A percentile compares a stretch with the other conserved stretches of the same genome.
phyloP scores from a whole-genome alignment of 352 stramenopile species.

The Phytophthora ohioensis region DNA sequence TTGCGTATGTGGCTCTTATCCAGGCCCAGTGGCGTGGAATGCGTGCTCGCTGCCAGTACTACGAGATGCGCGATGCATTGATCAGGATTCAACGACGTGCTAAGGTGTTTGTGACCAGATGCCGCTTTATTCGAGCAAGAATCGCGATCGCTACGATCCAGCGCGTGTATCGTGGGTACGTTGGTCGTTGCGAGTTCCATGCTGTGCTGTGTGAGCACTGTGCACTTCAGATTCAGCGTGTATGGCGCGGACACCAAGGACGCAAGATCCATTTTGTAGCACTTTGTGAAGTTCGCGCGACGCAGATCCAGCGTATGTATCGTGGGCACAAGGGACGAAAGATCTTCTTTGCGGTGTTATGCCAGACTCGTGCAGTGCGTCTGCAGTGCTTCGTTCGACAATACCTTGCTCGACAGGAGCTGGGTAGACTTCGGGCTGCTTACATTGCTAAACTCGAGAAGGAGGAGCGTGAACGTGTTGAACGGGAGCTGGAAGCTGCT shows the following conservation, averaged over 20 bases:
- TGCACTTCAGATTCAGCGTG: slow-evolving; percentile 56
- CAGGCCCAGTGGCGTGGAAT: slow-evolving; percentile 72
- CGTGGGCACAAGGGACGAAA: slow-evolving; percentile 50
- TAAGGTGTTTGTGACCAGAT: slow-evolving; percentile 56
- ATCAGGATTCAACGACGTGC: slow-evolving; percentile 55
- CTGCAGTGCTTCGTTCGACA: slow-evolving; percentile 62
- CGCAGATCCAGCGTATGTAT: slow-evolving; percentile 60
- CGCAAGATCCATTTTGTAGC: slow-evolving; percentile 34
- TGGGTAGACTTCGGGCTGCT: slow-evolving; percentile 38
- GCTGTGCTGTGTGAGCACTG: slow-evolving; percentile 41
- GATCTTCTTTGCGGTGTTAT: slow-evolving; percentile 44
- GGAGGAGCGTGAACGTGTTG: slow-evolving; percentile 46
- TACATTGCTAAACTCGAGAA: slow-evolving; percentile 48
- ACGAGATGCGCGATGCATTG: slow-evolving; percentile 46
- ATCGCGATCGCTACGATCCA: slow-evolving; percentile 40
- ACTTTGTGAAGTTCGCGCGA: slow-evolving; percentile 46
- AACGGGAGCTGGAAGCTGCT: slow-evolving; percentile 40
- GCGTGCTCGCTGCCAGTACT: slow-evolving; percentile 44
- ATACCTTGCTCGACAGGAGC: slow-evolving; percentile 47
- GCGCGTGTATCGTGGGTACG: slow-evolving; percentile 52
- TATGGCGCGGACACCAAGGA: slow-evolving; percentile 45
- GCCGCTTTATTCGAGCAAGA: slow-evolving; percentile 43
- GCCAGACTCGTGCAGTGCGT: slow-evolving; percentile 50
- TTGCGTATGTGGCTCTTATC: slow-evolving; percentile 66
- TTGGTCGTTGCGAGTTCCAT: slow-evolving; percentile 50